These are phyloP conservation scores for Lepraria neglecta DNA, from an alignment of 495 filamentous ascomycete species.

Conservation along the genomic window DNA sequence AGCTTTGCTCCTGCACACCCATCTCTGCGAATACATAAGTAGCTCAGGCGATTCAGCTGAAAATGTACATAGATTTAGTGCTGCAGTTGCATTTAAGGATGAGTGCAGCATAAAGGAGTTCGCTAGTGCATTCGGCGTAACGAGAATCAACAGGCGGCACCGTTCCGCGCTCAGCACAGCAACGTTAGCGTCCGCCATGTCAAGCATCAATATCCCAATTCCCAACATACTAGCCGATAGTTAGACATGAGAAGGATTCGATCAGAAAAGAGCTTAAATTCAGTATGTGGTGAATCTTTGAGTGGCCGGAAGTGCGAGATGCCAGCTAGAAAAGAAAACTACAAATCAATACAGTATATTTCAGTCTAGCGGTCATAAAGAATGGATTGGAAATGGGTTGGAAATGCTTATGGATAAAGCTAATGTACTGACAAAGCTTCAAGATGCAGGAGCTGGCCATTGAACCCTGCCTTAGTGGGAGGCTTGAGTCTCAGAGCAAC, in stretches of 20 bases:
- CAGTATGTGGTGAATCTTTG: too few relatives aligned
- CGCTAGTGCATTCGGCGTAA: neutral
- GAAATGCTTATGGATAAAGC: slow-evolving; percentile 3
- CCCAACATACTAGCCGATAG: too few relatives aligned
- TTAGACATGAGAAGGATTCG: too few relatives aligned
- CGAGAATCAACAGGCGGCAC: slow-evolving; percentile 8
- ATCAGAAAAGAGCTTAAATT: too few relatives aligned
- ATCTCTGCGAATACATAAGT: slow-evolving; percentile 36
- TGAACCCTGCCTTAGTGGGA: neutral
- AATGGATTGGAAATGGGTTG: neutral
- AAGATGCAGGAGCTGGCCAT: neutral
- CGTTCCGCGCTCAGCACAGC: neutral
- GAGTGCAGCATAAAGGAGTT: neutral
- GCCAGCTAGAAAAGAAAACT: too few relatives aligned
- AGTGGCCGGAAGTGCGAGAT: too few relatives aligned
- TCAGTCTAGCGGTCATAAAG: too few relatives aligned
- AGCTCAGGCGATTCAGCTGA: neutral
- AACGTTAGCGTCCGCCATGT: neutral
- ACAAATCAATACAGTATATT: too few relatives aligned
- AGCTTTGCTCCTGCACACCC: slow-evolving; percentile 73
- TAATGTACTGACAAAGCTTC: slow-evolving; percentile 1
- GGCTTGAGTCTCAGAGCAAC: neutral
- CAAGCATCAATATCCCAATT: too few relatives aligned
- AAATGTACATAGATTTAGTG: neutral
- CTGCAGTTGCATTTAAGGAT: neutral